phyloP scores from a whole-genome alignment of 225 moss, liverwort and hornwort genomes.

The Ulota crispa region DNA sequence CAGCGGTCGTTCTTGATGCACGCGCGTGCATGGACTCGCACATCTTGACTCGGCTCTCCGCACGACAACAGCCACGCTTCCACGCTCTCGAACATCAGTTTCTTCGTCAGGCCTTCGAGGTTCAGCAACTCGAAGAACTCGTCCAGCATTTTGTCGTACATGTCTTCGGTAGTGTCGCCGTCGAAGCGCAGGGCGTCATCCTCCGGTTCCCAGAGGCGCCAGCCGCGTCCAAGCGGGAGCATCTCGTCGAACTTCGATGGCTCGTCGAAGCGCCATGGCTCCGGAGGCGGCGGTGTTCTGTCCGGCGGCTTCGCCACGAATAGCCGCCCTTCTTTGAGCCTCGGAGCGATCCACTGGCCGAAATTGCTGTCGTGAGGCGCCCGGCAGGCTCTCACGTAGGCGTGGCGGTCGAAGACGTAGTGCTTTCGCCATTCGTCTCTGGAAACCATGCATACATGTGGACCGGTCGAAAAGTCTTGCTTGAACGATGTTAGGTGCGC shows the following conservation, averaged over 20 bases:
- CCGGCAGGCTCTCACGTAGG: slow-evolving; percentile 23
- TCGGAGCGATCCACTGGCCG: slow-evolving; percentile 17
- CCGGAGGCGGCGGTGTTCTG: background rate
- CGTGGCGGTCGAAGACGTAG: slow-evolving; percentile 35
- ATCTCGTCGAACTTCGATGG: slow-evolving; percentile 10
- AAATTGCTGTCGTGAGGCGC: slow-evolving; percentile 6
- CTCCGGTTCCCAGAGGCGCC: slow-evolving; percentile 30
- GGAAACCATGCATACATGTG: slow-evolving; percentile 28
- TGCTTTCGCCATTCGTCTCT: slow-evolving; percentile 33
- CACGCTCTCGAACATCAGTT: slow-evolving; percentile 18
- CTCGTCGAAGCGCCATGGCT: slow-evolving; percentile 35
- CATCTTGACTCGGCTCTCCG: slow-evolving; percentile 21
- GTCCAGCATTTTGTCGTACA: slow-evolving; percentile 35
- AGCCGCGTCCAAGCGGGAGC: slow-evolving; percentile 17
- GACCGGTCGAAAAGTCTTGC: slow-evolving; percentile 2
- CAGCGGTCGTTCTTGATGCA: slow-evolving; percentile 33
- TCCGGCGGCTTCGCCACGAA: slow-evolving; percentile 30
- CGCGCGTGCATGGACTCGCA: background rate
- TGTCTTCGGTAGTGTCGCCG: background rate
- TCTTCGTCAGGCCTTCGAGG: slow-evolving; percentile 15
- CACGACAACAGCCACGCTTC: slow-evolving; percentile 43
- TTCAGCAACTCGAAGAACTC: slow-evolving; percentile 29
- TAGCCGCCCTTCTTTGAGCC: slow-evolving; percentile 20
- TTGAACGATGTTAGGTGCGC: background rate
- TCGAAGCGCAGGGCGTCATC: slow-evolving; percentile 19